Base-by-base conservation (phyloP, 1,284 basidiomycete species). In the Chalciporus sp. region DNA sequence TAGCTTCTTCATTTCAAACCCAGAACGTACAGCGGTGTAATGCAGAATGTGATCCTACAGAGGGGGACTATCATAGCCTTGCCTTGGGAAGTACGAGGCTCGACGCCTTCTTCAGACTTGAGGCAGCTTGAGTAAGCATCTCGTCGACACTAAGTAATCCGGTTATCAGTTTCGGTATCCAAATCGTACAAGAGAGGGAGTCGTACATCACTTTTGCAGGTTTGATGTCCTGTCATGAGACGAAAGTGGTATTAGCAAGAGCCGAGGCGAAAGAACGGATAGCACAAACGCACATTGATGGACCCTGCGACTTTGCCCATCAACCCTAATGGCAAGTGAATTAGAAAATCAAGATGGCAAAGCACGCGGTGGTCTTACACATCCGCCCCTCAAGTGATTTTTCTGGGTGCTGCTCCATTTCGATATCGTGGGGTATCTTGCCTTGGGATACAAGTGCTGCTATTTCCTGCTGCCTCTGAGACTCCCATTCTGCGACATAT, bases 271-370 rank as follows among this genome's bases (percentile, higher is more conserved):
- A 14, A 16, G 16, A 51, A 14, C 16, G 12, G 42, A 35, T 5
- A 39, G 39, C 26, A 31, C 16, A 37, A 45, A 73, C 78, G 52
- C 51, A 83, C 83, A 50, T 84, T 78, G 61, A 94, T 88, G 27
- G 87, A 78, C 19, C 85, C 92, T 16, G 90, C 89, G 4, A 92
- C 90, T 64, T 84, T 86, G n/a, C 92, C 92, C 90, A 94, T 94
- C 17, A 94, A 70, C 88, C 88, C 90, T 84, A 23, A 45, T 16
- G 26, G 58, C 44, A 54, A 35, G 23, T 49, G 10, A 16, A 19
- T 51, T 23, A 66, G 44, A 53, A 40, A n/a, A 23, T 37, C 31
- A 45, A 23, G 12, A 42, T 6, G 16, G 56, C n/a, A 43, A n/a
- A 35, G n/a, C 2, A n/a, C 49, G 17, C 45, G 19, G 48, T 44